Evolutionary conservation across 495 filamentous ascomycete species (phyloP), one percentile per base, ranked within the genome.

Genomic region (Aspergillus mulundensis): DNA sequence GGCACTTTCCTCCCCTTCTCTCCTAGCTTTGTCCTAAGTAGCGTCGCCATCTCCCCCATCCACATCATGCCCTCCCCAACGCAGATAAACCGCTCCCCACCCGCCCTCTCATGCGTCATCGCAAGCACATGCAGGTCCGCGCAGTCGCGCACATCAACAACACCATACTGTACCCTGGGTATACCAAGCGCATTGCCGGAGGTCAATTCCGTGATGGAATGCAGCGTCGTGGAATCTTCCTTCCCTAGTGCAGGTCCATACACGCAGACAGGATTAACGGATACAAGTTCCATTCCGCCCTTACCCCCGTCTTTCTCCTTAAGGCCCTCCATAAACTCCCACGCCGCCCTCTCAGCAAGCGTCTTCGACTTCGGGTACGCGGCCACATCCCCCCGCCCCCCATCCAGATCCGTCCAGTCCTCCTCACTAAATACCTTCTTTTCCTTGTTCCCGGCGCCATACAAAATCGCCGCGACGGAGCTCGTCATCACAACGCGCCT

Each of bases 61-160:
- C 44, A 47, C 21, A 47, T 23, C 10, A 10, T 30, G 1, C 44
- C 44, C 44, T 47, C 44, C 7, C 44, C 44, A 18, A 47, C n/a
- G 21, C 23, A 47, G 21, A 47, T 16, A 10, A 47, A 47, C 12
- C 44, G 44, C 44, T 47, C 23, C 5, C 23, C 44, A 6, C 6
- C 23, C 2, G 44, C 44, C n/a, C 7, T n/a, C 1, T 23, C 20
- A 14, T 24, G n/a, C 23, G 44, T 47, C 44, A 47, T 47, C 8
- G 44, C 44, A 0, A 32, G 23, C 12, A 47, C 14, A 47, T 47
- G 44, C 44, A 47, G 23, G 12, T 15, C 25, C 24, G 44, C 44
- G 24, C 44, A 47, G 23, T 47, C 44, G 44, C 44, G 44, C 23
- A 47, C 44, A 32, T 47, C 44, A 0, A 47, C 24, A n/a, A 47